phyloP scores from a whole-genome alignment of 2,329 filamentous ascomycete species.

The Neofusicoccum ribis region DNA sequence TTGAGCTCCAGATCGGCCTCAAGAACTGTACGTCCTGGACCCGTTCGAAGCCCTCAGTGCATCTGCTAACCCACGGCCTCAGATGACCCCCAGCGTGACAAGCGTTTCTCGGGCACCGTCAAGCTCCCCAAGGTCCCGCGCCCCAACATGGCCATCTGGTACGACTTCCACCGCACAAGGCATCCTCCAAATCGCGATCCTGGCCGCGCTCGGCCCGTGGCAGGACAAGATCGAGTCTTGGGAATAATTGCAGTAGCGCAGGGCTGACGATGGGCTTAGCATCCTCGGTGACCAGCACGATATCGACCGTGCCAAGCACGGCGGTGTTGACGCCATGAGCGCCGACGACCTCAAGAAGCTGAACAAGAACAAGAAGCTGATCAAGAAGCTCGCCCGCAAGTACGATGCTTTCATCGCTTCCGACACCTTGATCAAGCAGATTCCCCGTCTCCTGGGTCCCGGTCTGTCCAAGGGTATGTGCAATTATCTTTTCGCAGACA shows the following conservation, averaged over 20 bases:
- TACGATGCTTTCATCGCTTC: conserved; percentile 99
- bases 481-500: background rate
- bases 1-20: conserved; percentile 63
- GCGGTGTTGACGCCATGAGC: conserved; percentile 97
- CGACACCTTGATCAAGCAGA: conserved; percentile 98
- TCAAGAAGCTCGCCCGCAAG: conserved; percentile 99
- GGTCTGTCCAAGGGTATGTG: conserved; percentile 90
- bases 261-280: conserved; percentile 46
- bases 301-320: conserved; percentile 99
- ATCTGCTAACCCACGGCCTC: background rate
- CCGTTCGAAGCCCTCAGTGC: background rate
- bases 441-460: conserved; percentile 97
- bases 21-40: conserved; percentile 40
- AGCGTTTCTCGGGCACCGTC: conserved; percentile 99
- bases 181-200: too few relatives aligned
- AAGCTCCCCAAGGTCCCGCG: conserved; percentile 89
- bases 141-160: conserved; percentile 86
- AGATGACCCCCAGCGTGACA: conserved; percentile 90
- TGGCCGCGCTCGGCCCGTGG: too few relatives aligned
- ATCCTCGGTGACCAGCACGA: conserved; percentile 94
- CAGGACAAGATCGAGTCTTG: background rate
- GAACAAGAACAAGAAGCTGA: conserved; percentile 99
- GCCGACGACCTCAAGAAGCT: conserved; percentile 99
- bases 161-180: conserved; percentile 23
- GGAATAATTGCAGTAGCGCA: background rate